Evolutionary conservation across 2,329 filamentous ascomycete genomes (phyloP), one percentile per base, ranked within the genome.

Genomic region (Exophiala lecanii-corni): DNA sequence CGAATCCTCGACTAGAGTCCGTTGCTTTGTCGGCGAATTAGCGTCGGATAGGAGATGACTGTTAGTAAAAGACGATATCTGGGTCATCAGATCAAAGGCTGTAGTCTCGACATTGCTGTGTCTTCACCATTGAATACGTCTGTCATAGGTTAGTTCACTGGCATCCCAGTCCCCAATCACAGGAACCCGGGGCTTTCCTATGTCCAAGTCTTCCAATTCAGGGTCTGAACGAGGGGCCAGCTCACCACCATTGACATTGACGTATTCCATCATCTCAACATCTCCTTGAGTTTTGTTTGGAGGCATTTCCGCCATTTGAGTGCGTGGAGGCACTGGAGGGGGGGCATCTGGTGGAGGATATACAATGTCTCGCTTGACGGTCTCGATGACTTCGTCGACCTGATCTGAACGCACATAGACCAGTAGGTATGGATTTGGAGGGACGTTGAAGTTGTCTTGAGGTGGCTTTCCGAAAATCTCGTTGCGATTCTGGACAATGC

Each of bases 391-490:
- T 10, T 76, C 63, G 33, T 79, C 70, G 57, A 81, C 81, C 55
- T 77, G 67, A 23, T 78, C 69, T 39, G 85, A 84, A 32, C 77
- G 74, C n/a, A 94, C 82, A 57, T 94, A 94, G 31, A 89, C 87
- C 16, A 92, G 74, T 59, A 55, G 48, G 42, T 57, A 57, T 6
- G 55, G 53, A 25, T 55, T 89, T 3, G 87, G 76, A 64, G 67
- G 81, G 65, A 51, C 63, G 78, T 80, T 39, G 19, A 31, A 45
- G 37, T 47, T 35, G 36, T 46, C 37, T 37, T 46, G 37, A 18
- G 38, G 28, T 9, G 53, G 49, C 23, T 50, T 54, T 28, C 47
- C 53, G 38, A 57, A 81, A 30, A 95, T 86, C 37, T 83, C 54
- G 21, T 56, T 71, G 5, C 76, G 72, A 56, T 86, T 76, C 10